Base-by-base conservation (phyloP, 2,329 filamentous ascomycete genomes). In the Beauveria sp. region DNA sequence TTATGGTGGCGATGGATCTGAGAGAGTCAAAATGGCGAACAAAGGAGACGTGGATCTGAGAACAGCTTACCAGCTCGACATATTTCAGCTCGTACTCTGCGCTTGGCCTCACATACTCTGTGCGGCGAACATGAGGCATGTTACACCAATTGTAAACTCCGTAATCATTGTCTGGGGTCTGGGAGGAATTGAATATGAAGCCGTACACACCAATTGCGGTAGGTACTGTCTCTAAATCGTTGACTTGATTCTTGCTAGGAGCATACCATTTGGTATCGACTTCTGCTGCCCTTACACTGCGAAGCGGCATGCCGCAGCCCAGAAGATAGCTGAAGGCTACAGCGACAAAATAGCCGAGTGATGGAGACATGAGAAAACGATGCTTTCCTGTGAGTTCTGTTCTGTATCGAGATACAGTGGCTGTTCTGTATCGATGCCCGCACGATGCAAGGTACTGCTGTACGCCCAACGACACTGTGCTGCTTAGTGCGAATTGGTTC, bases 1-100 rank as follows among this genome's bases (percentile, higher is more conserved):
- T 94, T 94, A 73, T 94, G 90, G 70, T 94, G 91, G 56, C 91
- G 83, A 69, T 94, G 90, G 55, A 92, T 88, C 80, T 87, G 26
- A 8, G 24, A 46, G 61, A 40, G 46, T 54, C 59, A 63, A 46
- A 30, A 55, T 46, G 43, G 52, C 26, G 4, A n/a, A 30, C 22
- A 50, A n/a, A 28, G 44, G 10, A 48, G 22, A 28, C n/a, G 9
- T 12, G 16, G 18, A n/a, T 2, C 14, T 24, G 53, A 54, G 44
- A 51, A 14, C 22, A 7, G 76, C 80, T 72, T 73, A 89, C 85
- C 67, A 92, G 76, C 74, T 93, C 90, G 8, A 93, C 89, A 70
- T 92, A 93, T 67, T 81, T 75, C 55, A 94, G 75, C 66, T 85
- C 77, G 69, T 84, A 91, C n/a, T 81, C 81, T 0, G 73, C 64